Evolutionary conservation across 1,284 basidiomycete genomes (phyloP).

Genomic region (Cerrena zonata): DNA sequence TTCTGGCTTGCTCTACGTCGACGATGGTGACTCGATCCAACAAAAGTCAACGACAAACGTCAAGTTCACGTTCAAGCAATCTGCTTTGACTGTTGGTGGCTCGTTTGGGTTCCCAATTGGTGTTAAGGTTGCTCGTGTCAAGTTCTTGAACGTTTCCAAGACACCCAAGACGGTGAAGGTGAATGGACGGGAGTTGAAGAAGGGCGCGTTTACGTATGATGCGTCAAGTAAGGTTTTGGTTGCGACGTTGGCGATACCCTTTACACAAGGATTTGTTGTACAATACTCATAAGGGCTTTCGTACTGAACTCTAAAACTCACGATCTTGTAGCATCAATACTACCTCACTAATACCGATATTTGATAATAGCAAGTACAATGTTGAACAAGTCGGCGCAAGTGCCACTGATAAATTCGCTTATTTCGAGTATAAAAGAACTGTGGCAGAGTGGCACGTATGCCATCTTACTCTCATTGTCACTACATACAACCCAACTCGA

Average conservation of each 20-base stretch:
- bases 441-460: no score
- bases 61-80: slow-evolving; percentile 37
- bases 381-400: no score
- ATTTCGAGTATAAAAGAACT: no score
- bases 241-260: slow-evolving; percentile 33
- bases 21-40: slow-evolving; percentile 56
- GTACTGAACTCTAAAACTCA: no score
- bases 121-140: slow-evolving; percentile 40
- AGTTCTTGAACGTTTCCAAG: slow-evolving; percentile 37
- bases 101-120: slow-evolving; percentile 43
- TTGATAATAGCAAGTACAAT: no score
- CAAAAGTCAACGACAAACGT: slow-evolving; percentile 40
- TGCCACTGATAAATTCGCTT: no score
- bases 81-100: slow-evolving; percentile 43
- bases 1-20: slow-evolving; percentile 49
- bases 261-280: slow-evolving; percentile 29
- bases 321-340: no score
- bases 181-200: slow-evolving; percentile 24
- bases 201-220: slow-evolving; percentile 29
- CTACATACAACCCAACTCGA: no score
- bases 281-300: not conserved
- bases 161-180: slow-evolving; percentile 32
- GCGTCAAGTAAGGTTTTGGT: slow-evolving; percentile 34
- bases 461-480: no score
- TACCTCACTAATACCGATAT: no score